Evolutionary conservation across 495 filamentous ascomycete genomes (phyloP).

Genomic region (Podospora pseudoanserina): DNA sequence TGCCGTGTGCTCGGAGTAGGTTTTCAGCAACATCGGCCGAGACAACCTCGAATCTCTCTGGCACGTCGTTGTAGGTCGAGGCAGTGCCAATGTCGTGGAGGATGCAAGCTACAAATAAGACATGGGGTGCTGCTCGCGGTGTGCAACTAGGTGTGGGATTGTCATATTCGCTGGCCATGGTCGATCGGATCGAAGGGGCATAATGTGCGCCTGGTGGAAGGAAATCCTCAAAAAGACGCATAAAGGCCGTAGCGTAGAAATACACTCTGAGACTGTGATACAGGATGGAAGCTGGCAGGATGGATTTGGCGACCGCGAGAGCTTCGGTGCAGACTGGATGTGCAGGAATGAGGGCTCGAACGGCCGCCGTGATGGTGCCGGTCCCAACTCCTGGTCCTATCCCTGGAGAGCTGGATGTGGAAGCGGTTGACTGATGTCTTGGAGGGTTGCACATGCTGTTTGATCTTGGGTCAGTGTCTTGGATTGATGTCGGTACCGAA

Average conservation of each 20-base stretch:
- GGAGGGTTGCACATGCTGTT: slow-evolving; percentile 10
- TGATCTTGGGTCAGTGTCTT: background rate
- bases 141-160: slow-evolving; percentile 9
- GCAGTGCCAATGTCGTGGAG: slow-evolving; percentile 47
- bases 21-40: slow-evolving; percentile 42
- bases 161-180: background rate
- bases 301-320: slow-evolving; percentile 27
- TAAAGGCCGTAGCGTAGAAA: slow-evolving; percentile 36
- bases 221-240: slow-evolving; percentile 14
- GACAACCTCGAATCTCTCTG: slow-evolving; percentile 47
- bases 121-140: slow-evolving; percentile 19
- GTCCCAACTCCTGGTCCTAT: slow-evolving; percentile 3
- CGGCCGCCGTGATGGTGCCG: slow-evolving; percentile 28
- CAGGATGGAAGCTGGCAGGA: slow-evolving; percentile 40
- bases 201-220: background rate
- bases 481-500: too few species aligned
- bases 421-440: background rate
- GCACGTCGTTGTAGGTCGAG: slow-evolving; percentile 29
- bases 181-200: slow-evolving; percentile 7
- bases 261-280: slow-evolving; percentile 49
- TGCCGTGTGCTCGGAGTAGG: slow-evolving; percentile 28
- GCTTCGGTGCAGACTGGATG: slow-evolving; percentile 31
- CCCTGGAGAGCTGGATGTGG: background rate
- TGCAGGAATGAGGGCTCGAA: slow-evolving; percentile 24
- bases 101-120: slow-evolving; percentile 41